Evolutionary conservation across 768 basidiomycete genomes (phyloP), one percentile per base, ranked within the genome.

Genomic region (Mycena leptocephala): DNA sequence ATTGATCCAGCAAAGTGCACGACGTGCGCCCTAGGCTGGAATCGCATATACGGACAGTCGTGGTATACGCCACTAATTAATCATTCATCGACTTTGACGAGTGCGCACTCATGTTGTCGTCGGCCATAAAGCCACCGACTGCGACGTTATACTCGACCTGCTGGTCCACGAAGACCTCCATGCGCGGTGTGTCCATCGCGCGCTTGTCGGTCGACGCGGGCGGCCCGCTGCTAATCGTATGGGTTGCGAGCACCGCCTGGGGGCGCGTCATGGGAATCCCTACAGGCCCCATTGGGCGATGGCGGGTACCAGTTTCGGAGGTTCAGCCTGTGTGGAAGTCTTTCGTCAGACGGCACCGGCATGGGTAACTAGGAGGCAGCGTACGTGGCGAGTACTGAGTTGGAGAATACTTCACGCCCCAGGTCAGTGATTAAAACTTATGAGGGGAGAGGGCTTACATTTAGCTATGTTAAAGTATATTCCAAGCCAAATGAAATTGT

Each of bases 251-350:
- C n/a, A n/a, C n/a, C 14, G 41, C 14, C 4, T 51, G 58, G 14
- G 70, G 33, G 24, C 68, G 71, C 18, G 58, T 48, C 46, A 76
- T 61, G 22, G 70, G 51, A 26, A 76, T 72, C 20, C 71, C 64
- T 39, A 72, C 70, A 5, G 66, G 46, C 35, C 58, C 33, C 4
- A 18, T 11, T 9, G 66, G 70, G 18, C 68, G 76, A 37, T 77
- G 76, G 10, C 76, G 76, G n/a, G 63, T 74, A 77, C 76, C 76
- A 77, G 35, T 77, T 74, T 3, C 76, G 73, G 4, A 77, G 69
- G 51, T 77, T 77, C 22, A 77, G 69, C 5, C 72, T 77, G 24
- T 33, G n/a, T 20, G 14, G 28, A 51, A n/a, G n/a, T n/a, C n/a
- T n/a, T 7, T 39, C 24, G 24, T 67, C 11, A 24, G n/a, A n/a